Base-by-base conservation (phyloP, 2,329 filamentous ascomycete genomes). In the Colletotrichum phormii region DNA sequence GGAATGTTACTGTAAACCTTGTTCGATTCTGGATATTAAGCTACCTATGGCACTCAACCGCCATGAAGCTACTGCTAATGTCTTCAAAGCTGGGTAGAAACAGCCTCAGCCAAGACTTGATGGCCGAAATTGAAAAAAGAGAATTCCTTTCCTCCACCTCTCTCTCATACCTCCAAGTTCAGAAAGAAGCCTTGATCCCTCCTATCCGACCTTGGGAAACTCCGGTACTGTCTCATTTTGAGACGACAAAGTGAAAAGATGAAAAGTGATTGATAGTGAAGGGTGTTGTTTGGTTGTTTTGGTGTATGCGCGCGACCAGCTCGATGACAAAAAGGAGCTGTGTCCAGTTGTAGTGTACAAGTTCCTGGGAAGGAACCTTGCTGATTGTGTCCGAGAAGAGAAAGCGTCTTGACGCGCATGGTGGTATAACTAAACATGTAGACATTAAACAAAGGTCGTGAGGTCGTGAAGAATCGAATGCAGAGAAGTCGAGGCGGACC, bases 401-500 rank as follows among this genome's bases (percentile, higher is more conserved):
- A 73, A 73, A 67, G 72, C 72, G 72, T 59, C 72, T 75, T 55
- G 55, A 35, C 66, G 71, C 70, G 70, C 74, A 63, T 53, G 51
- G n/a, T 75, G 69, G 64, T 69, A 75, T 70, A 73, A 57, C 69
- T 72, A 67, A 74, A 74, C 51, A 74, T 69, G 65, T 75, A 75
- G 69, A 75, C 74, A 75, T 75, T 73, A 75, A 75, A 63, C 65
- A 73, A 75, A 74, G 73, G 74, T 75, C 74, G 74, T 75, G 57
- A 75, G 74, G 65, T 75, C 74, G 74, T 75, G 64, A 75, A 71
- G 72, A 75, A 75, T 73, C 65, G 72, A 75, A 75, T 55, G 72
- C 64, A 75, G 65, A 63, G 60, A 64, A 63, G 58, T 58, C 53
- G 42, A 37, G 66, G 55, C 55, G 26, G 46, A 35, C 51, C 62